Base-by-base conservation (phyloP, 306 rosid species). In the Alnus rubra region DNA sequence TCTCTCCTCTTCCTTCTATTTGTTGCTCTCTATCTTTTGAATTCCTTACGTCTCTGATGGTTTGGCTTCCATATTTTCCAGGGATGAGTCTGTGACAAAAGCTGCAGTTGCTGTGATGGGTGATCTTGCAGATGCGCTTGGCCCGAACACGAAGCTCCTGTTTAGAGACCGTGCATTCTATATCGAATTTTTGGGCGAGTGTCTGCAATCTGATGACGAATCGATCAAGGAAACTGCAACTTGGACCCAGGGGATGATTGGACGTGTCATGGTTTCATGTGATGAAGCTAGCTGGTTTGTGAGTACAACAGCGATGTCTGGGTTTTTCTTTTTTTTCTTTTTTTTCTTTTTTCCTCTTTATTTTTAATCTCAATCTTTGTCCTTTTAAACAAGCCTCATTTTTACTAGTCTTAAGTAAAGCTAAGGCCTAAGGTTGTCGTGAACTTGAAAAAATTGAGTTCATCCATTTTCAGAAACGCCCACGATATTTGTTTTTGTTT, bases 41-140 rank as follows among this genome's bases (percentile, higher is more conserved):
- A 44, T 31, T 48, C 45, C 18, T 16, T 74, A 5, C 14, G 39
- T n/a, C n/a, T 62, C 18, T 14, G 7, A 4, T 68, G 39, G 50
- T 53, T 53, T 18, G 1, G 23, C 19, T 49, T 50, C 52, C 37
- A 48, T 64, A 18, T 51, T 73, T 78, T 74, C 56, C 60, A 83
- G 86, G 73, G 86, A 83, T 23, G 86, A 70, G 58, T 70, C 58
- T 71, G 76, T 83, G 74, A 78, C 82, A 69, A 83, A 83, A 58
- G 83, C 83, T 70, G 44, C 82, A 49, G 83, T 75, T 78, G 83
- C 83, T 69, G 83, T 79, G 48, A 60, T 83, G 80, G 86, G 86
- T 44, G 86, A 83, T 74, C 80, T 83, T 74, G 80, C 80, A 7
- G 83, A 78, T 73, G 86, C 81, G 5, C 83, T 83, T 69, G 86